Evolutionary conservation across 768 basidiomycete species (phyloP).

Genomic region (Leccinum incarnatum): DNA sequence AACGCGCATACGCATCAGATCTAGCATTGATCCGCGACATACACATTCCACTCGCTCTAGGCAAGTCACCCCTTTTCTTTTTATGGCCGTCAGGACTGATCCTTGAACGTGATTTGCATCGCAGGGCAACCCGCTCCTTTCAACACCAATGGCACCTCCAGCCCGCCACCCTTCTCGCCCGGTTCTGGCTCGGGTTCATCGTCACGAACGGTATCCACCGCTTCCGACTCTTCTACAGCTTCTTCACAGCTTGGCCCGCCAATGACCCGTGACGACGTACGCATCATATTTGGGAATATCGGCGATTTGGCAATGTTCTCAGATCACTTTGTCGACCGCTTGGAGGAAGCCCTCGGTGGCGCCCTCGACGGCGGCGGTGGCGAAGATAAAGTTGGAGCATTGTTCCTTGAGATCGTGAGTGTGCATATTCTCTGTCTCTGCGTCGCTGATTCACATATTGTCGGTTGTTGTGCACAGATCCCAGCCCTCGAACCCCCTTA

Average conservation of each 20-base stretch:
- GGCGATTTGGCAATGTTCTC: constrained; percentile 71
- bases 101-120: constrained; percentile 9
- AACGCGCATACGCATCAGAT: constrained; percentile 82
- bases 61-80: constrained; percentile 38
- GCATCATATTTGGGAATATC: constrained; percentile 75
- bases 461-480: constrained; percentile 41
- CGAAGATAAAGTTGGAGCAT: constrained; percentile 65
- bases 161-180: constrained; percentile 27
- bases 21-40: constrained; percentile 74
- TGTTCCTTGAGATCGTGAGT: constrained; percentile 71
- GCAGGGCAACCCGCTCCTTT: constrained; percentile 44
- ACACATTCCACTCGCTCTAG: constrained; percentile 75
- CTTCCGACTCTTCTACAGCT: constrained; percentile 50
- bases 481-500: constrained; percentile 70
- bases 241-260: constrained; percentile 52
- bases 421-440: neutral
- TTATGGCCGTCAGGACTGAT: constrained; percentile 1
- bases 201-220: constrained; percentile 40
- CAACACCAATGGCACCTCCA: constrained; percentile 24
- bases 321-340: constrained; percentile 58
- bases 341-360: constrained; percentile 65
- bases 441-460: neutral
- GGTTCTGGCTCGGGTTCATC: constrained; percentile 38
- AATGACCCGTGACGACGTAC: constrained; percentile 68
- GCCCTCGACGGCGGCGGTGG: constrained; percentile 62